Percentiles rank a stretch among this genome's conserved stretches.
These are phyloP conservation scores for Aureobasidium subglaciale DNA, from an alignment of 2,329 filamentous ascomycete species.

Conservation along the genomic window DNA sequence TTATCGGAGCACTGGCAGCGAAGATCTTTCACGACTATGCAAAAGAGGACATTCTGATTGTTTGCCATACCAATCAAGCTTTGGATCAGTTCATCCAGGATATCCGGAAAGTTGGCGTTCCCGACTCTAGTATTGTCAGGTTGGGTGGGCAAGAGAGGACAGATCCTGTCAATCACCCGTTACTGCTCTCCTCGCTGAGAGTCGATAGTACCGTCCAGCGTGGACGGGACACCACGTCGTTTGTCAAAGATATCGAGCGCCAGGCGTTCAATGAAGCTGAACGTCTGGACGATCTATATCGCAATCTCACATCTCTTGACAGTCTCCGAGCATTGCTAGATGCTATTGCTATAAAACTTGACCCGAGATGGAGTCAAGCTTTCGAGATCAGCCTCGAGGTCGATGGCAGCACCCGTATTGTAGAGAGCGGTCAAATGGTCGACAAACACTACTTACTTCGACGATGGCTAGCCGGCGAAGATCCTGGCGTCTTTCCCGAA, in stretches of 20 bases:
- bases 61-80: slow-evolving; percentile 47
- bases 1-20: slow-evolving; percentile 52
- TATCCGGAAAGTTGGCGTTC: slow-evolving; percentile 25
- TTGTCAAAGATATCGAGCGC: not conserved
- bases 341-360: not conserved
- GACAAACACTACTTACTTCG: not conserved
- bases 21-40: slow-evolving; percentile 45
- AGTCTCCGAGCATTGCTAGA: not conserved
- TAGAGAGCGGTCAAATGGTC: not conserved
- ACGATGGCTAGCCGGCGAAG: not conserved
- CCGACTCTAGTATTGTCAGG: not conserved
- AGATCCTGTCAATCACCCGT: not conserved
- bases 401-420: not conserved
- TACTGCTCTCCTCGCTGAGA: not conserved
- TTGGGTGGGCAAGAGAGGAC: not conserved
- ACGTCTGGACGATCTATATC: not conserved
- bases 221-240: not conserved
- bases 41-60: slow-evolving; percentile 32
- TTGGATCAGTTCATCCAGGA: slow-evolving; percentile 55
- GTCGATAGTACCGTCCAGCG: not conserved
- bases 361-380: not conserved
- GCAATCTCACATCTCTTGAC: not conserved
- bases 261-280: not conserved
- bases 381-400: not conserved
- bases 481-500: not conserved